Evolutionary conservation across 306 rosid species (phyloP), one percentile per base, ranked within the genome.

Genomic region (Sphenostylis stenocarpa): DNA sequence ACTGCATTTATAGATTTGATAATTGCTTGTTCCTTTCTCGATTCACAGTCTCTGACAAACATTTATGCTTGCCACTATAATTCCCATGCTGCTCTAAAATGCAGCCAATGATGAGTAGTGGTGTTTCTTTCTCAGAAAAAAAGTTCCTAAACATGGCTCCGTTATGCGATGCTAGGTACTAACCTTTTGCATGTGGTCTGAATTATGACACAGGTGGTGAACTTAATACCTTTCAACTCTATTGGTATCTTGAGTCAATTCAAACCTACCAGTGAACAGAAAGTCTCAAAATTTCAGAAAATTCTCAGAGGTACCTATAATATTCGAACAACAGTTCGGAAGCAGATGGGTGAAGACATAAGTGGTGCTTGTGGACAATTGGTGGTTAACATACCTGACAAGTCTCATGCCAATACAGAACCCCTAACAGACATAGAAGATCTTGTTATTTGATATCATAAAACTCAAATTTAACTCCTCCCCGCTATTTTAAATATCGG

Each of bases 301-400:
- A 87, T 89, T 81, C 82, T 95, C 5, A 79, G 99, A 52, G 97
- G 99, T 48, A 77, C 85, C 13, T 92, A 92, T 79, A 75, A 84
- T 76, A 88, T 95, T 74, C 92, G 97, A 48, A 92, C 99, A 26
- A 95, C 96, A 4, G 74, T 95, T 41, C 93, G 96, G 36, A 95
- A 91, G 86, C 84, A 95, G 85, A 95, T 95, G 99, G 99, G 99
- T 58, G 87, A 91, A 80, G 97, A 95, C 77, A 95, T 95, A 62
- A 92, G 97, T 51, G 98, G 98, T 71, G 98, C 98, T n/a, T 95
- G 98, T 69, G 98, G 97, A 65, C 98, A 95, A 81, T 85, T 95
- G 84, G 97, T 92, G 60, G 91, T 92, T 80, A 87, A 70, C 82
- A 62, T 48, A 60, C 86, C 94, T 3, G 84, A 86, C 60, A 90